Base-by-base conservation (phyloP, 2,329 filamentous ascomycete genomes). In the Cercospora sp. region DNA sequence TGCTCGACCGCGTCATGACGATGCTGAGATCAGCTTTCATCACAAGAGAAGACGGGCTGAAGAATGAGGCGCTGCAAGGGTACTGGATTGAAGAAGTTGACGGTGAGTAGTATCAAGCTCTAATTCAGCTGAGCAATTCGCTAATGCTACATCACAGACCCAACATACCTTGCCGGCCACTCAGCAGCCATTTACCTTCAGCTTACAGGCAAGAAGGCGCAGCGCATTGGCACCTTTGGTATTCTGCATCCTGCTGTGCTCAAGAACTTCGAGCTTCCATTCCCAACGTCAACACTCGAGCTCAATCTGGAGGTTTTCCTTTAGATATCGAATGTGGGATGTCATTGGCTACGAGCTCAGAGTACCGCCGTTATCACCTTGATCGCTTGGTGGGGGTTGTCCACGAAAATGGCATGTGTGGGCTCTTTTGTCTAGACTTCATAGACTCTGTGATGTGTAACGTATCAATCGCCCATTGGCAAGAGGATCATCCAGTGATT, bases 31-130 rank as follows among this genome's bases (percentile, higher is more conserved):
- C 89, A 58, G 87, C 89, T 51, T 97, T 97, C 83, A 82, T 95
- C 67, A 91, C 89, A 2, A 86, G 87, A 68, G 92, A 94, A 75
- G 91, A 94, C 72, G 90, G 88, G 3, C 80, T 91, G 36, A 80
- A 60, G 80, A 80, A 71, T 39, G 84, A 85, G 78, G 82, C 80
- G 67, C 72, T 85, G 64, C 83, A 86, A 63, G 76, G 75, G 9
- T 99, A 99, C 83, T 98, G 92, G 91, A 95, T 98, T 74, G 90
- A 97, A 81, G 93, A 96, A 81, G 87, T 96, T 69, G 87, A 96
- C 74, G 92, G 87, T 88, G 79, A 74, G 84, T 78, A 51, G 42
- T n/a, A 31, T 55, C 12, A 26, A 20, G 16, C 39, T n/a, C 31
- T 55, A 13, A 28, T n/a, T 36, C 18, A 23, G n/a, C 39, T 45